These are phyloP conservation scores for Penstemon barbatus DNA, from an alignment of 257 asterid species.

Conservation along the genomic window DNA sequence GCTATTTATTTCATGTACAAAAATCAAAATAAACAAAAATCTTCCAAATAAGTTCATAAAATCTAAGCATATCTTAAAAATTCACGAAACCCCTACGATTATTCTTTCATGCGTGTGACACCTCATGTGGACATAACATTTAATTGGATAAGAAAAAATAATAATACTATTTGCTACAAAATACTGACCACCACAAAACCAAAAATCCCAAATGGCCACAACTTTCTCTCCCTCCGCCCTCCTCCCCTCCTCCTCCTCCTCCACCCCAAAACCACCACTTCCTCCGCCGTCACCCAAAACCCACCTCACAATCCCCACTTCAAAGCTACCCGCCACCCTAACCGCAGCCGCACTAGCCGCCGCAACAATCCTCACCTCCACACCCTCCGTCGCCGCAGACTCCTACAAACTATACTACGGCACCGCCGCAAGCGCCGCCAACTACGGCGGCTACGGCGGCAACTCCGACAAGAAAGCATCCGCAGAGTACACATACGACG, in stretches of 20 bases:
- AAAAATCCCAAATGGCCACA: conserved; percentile 59
- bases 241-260: conserved; percentile 46
- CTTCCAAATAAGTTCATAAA: no score
- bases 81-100: no score
- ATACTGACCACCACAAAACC: conserved; percentile 35
- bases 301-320: conserved; percentile 43
- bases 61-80: no score
- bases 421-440: conserved; percentile 95
- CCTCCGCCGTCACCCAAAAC: conserved; percentile 38
- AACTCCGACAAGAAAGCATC: conserved; percentile 86
- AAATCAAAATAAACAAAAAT: no score
- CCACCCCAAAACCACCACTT: conserved; percentile 41
- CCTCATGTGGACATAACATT: no score
- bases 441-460: conserved; percentile 91
- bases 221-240: conserved; percentile 72
- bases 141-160: conserved; percentile 38
- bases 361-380: conserved; percentile 55
- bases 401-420: conserved; percentile 79
- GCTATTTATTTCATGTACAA: no score
- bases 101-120: no score
- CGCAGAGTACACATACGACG: conserved; percentile 92
- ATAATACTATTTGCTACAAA: conserved; percentile 26
- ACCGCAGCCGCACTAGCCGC: conserved; percentile 73
- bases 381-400: conserved; percentile 56
- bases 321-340: conserved; percentile 47